Percentiles rank a stretch among this genome's conserved stretches.
Evolutionary conservation across 306 rosid species (phyloP).

Genomic region (Inga leiocalycina): DNA sequence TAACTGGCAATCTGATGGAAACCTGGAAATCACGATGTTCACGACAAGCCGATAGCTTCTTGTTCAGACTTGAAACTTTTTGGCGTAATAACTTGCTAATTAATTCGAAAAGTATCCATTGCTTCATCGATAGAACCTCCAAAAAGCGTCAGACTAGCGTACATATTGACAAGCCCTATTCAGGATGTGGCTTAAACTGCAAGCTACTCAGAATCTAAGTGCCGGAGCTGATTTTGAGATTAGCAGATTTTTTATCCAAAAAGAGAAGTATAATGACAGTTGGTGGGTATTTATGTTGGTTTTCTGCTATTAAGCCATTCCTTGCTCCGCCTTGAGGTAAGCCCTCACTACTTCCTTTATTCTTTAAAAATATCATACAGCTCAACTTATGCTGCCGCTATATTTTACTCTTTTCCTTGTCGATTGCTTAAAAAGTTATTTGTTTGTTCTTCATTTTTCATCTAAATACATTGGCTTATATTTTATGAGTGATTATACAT

Average conservation of each 20-base stretch:
- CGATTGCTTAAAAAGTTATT: conserved; percentile 32
- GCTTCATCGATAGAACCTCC: conserved; percentile 15
- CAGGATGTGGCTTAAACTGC: conserved; percentile 33
- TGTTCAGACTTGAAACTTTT: conserved; percentile 5
- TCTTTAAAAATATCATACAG: conserved; percentile 31
- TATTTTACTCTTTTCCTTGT: conserved; percentile 27
- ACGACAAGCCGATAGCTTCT: conserved; percentile 2
- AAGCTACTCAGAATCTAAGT: conserved; percentile 49
- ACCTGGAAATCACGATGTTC: neutral
- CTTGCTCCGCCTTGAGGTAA: conserved; percentile 54
- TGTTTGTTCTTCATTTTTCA: conserved; percentile 17
- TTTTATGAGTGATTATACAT: neutral
- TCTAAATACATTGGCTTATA: neutral
- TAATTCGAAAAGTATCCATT: conserved; percentile 27
- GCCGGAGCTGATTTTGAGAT: conserved; percentile 35
- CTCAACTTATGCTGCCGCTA: conserved; percentile 21
- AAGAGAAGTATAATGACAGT: neutral
- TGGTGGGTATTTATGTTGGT: conserved; percentile 33
- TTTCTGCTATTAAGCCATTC: conserved; percentile 48
- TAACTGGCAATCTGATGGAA: neutral
- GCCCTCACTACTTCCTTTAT: conserved; percentile 41
- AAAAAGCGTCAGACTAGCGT: conserved; percentile 33
- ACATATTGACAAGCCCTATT: neutral
- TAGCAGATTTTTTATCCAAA: conserved; percentile 28
- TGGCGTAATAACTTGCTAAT: conserved; percentile 8